These are phyloP conservation scores for Fusarium scirpi DNA, from an alignment of 2,329 filamentous ascomycete genomes.

Conservation along the genomic window DNA sequence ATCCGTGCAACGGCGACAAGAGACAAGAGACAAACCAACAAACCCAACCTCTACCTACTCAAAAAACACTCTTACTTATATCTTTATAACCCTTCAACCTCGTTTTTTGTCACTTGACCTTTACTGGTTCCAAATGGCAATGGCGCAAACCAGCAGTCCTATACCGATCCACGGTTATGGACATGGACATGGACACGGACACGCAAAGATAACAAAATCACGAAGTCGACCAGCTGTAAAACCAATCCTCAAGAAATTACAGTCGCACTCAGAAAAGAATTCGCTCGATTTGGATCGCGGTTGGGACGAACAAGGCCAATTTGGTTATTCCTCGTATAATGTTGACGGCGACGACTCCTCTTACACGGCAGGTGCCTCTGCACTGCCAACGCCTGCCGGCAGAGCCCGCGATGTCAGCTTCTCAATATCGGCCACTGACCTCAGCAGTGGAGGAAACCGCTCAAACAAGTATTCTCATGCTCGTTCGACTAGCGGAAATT, in stretches of 20 bases:
- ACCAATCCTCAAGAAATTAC: slow-evolving; percentile 71
- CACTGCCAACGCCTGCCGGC: slow-evolving; percentile 38
- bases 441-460: slow-evolving; percentile 46
- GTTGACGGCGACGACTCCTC: slow-evolving; percentile 46
- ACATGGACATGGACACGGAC: slow-evolving; percentile 34
- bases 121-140: slow-evolving; percentile 31
- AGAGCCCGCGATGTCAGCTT: slow-evolving; percentile 60
- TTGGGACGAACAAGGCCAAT: slow-evolving; percentile 65
- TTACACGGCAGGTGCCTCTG: slow-evolving; percentile 39
- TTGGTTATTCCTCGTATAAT: slow-evolving; percentile 48
- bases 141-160: slow-evolving; percentile 44
- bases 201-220: slow-evolving; percentile 57
- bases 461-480: slow-evolving; percentile 64
- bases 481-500: slow-evolving; percentile 69
- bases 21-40: slow-evolving; percentile 21
- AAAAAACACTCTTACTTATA: slow-evolving; percentile 30
- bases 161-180: slow-evolving; percentile 42
- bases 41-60: slow-evolving; percentile 18
- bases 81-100: background rate
- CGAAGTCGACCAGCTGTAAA: slow-evolving; percentile 65
- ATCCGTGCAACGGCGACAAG: slow-evolving; percentile 44
- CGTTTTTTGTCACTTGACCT: background rate
- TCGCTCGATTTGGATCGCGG: slow-evolving; percentile 72
- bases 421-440: slow-evolving; percentile 54
- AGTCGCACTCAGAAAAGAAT: slow-evolving; percentile 68